Conservation (phyloP, 208 protist genomes). For the Trypanosoma conorhini region DNA sequence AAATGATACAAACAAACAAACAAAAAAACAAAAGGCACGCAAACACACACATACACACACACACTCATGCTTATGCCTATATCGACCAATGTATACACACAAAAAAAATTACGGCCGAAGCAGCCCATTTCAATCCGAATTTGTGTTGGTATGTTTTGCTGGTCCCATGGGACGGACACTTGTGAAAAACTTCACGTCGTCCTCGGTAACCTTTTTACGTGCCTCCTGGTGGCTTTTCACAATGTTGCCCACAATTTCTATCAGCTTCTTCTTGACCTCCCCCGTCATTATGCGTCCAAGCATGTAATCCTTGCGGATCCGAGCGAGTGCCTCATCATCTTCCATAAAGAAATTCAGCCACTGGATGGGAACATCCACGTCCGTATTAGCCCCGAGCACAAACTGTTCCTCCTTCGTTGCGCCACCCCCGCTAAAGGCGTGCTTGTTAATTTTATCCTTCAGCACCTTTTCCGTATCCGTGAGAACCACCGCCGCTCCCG, state of each 20-base stretch:
- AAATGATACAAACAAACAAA: conserved; percentile 3
- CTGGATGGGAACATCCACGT: conserved; percentile 96
- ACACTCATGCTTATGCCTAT: too few relatives aligned
- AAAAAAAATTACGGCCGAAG: neutral
- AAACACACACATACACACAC: neutral
- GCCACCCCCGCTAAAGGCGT: conserved; percentile 98
- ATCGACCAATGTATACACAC: too few relatives aligned
- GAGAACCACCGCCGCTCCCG: conserved; percentile 94
- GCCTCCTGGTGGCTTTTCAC: conserved; percentile 91
- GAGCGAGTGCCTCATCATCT: conserved; percentile 94
- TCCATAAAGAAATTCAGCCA: conserved; percentile 99
- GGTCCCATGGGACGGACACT: conserved; percentile 65
- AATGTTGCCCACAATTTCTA: conserved; percentile 88
- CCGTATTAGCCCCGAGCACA: conserved; percentile 92
- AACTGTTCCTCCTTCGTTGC: conserved; percentile 98
- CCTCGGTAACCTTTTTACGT: conserved; percentile 89
- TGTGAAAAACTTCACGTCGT: conserved; percentile 77
- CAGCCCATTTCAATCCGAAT: neutral
- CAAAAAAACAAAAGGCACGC: neutral
- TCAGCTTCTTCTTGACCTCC: conserved; percentile 97
- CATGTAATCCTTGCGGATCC: conserved; percentile 89
- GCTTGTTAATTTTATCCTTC: conserved; percentile 96
- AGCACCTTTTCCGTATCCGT: conserved; percentile 97
- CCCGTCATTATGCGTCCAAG: conserved; percentile 96
- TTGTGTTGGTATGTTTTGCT: conserved; percentile 32